Base-by-base conservation (phyloP, 2,329 filamentous ascomycete genomes). In the Penicillium sp. region DNA sequence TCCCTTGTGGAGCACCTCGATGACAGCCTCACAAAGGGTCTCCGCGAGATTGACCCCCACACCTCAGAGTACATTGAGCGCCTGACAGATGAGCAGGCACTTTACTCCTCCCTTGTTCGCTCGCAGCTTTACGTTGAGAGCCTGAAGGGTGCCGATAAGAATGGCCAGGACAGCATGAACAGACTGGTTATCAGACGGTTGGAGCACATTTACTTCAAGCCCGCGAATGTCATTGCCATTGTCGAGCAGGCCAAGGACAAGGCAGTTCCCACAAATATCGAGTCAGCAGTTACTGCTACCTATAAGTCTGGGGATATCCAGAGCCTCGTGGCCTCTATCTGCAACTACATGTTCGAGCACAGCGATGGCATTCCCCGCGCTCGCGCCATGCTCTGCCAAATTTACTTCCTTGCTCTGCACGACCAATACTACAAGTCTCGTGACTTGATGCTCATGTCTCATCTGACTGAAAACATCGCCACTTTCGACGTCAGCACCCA, bases 381-480 rank as follows among this genome's bases (percentile, higher is more conserved):
- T 59, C 89, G 94, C 59, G 93, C 94, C 45, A 97, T 99, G 93
- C 84, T 99, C 61, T 97, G 91, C 83, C 92, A 97, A 79, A 94
- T 99, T 63, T 99, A 99, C 82, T 96, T 96, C 87, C 84, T 97
- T 68, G 94, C 94, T 50, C 85, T 99, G 53, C 94, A 99, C 78
- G 93, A 97, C 78, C 89, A 96, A 70, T 99, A 97, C 84, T 97
- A 96, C 85, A 91, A 90, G 79, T 90, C 94, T 70, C 90, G 94
- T 66, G 96, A 99, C 77, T 93, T 99, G 89, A 96, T 97, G 89
- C 86, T 99, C 77, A 99, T 99, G 92, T 99, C 94, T 19, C 94
- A 99, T 81, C 82, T 99, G 73, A 93, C 97, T 74, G 94, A 99
- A 82, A 96, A 90, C 55, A 99, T 99, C 75, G 85, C 86, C 79